Evolutionary conservation across 129 eudicot species (phyloP).

Genomic region (Artemisia tridentata): DNA sequence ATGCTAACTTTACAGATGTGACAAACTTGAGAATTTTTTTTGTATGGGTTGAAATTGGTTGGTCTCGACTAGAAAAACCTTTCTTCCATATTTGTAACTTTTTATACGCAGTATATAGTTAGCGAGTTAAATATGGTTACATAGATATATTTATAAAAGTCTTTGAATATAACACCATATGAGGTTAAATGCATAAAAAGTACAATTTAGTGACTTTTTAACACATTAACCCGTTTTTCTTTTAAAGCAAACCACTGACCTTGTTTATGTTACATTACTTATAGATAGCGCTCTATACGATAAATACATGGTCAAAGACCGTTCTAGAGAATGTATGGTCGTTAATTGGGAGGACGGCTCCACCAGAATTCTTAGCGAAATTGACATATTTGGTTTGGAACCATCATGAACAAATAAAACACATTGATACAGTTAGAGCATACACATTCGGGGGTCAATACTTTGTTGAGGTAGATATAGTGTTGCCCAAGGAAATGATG

Average conservation of each 20-base stretch:
- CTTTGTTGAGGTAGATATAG: constrained; percentile 94
- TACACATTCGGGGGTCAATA: constrained; percentile 80
- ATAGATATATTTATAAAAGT: no score
- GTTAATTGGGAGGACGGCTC: constrained; percentile 92
- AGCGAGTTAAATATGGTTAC: no score
- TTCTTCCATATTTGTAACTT: no score
- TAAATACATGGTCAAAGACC: constrained; percentile 79
- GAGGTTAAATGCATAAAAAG: no score
- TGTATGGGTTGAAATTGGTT: no score
- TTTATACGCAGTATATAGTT: no score
- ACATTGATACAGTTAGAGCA: constrained; percentile 87
- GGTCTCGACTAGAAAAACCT: no score
- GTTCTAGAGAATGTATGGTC: constrained; percentile 84
- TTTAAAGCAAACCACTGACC: neutral
- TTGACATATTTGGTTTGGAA: constrained; percentile 91
- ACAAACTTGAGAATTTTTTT: no score
- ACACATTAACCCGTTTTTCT: no score
- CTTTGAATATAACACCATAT: no score
- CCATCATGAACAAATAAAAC: constrained; percentile 77
- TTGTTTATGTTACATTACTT: neutral
- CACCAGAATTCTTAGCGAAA: constrained; percentile 82
- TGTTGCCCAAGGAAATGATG: constrained; percentile 76
- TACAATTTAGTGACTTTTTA: no score
- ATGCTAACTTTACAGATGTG: no score
- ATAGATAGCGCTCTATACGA: constrained; percentile 89